phyloP scores from a whole-genome alignment of 1,284 basidiomycete genomes.

The Volvariella surrecta region DNA sequence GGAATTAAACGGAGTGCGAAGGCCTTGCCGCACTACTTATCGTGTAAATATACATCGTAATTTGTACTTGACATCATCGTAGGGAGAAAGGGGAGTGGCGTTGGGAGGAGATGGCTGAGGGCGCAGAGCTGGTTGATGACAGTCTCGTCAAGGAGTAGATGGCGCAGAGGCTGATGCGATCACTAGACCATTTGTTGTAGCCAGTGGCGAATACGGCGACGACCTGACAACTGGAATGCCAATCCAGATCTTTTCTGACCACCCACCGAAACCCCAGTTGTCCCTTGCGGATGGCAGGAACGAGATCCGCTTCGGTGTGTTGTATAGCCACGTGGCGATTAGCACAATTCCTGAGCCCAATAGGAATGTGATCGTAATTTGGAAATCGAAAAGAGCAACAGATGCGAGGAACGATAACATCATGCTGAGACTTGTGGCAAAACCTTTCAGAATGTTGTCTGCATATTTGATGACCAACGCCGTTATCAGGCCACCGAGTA shows the following conservation, averaged over 20 bases:
- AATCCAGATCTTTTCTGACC: constrained; percentile 20
- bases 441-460: constrained; percentile 89
- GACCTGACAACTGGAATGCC: neutral
- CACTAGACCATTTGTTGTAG: no score
- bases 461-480: constrained; percentile 84
- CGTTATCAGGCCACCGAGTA: constrained; percentile 85
- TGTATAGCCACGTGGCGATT: constrained; percentile 86
- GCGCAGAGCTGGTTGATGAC: constrained; percentile 6
- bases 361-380: constrained; percentile 79
- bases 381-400: constrained; percentile 82
- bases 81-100: no score
- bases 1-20: no score
- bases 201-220: no score
- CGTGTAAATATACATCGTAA: no score
- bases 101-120: neutral
- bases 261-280: constrained; percentile 20
- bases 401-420: constrained; percentile 90
- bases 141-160: constrained; percentile 3
- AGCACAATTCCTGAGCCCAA: constrained; percentile 80
- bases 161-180: neutral
- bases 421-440: constrained; percentile 89
- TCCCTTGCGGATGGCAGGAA: constrained; percentile 16
- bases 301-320: constrained; percentile 34
- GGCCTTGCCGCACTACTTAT: no score
- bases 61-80: no score